Evolutionary conservation across 164 flowering plant species (phyloP).

Genomic region (Cinnamomum chago): DNA sequence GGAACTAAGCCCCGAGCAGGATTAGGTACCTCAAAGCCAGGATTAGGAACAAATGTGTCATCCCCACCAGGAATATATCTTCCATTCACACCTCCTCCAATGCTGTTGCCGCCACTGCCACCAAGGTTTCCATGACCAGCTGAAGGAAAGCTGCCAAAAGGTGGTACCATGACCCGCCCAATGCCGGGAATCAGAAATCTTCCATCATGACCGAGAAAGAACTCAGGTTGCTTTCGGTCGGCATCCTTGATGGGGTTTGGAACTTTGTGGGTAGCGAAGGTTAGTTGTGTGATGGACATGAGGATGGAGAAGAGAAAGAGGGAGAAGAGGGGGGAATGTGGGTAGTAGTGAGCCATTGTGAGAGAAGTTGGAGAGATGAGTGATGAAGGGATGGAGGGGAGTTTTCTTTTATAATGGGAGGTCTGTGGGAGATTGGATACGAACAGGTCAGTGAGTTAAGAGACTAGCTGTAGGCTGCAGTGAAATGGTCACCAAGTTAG

Average conservation of each 20-base stretch:
- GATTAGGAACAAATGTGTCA: constrained; percentile 3
- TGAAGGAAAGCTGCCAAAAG: neutral
- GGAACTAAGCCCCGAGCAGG: neutral
- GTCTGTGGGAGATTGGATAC: constrained; percentile 15
- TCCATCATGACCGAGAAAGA: neutral
- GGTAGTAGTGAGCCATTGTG: constrained; percentile 22
- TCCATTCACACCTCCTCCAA: neutral
- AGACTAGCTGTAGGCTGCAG: neutral
- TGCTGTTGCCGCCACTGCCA: neutral
- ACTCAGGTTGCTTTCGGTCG: neutral
- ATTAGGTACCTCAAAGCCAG: neutral
- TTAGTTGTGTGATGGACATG: constrained; percentile 7
- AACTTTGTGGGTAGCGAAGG: constrained; percentile 21
- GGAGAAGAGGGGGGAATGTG: constrained; percentile 11
- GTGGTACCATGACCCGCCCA: constrained; percentile 6
- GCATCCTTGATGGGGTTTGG: constrained; percentile 2
- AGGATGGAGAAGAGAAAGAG: constrained; percentile 20
- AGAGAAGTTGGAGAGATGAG: neutral
- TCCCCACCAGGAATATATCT: constrained; percentile 5
- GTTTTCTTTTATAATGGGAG: constrained; percentile 19
- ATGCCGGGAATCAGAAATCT: constrained; percentile 14
- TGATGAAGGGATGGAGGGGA: constrained; percentile 3
- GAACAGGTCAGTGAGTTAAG: constrained; percentile 27
- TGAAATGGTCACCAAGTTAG: neutral
- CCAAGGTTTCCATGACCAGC: neutral